Base-by-base conservation (phyloP, 78 protist species). In the Dictyostelium capitatum region DNA sequence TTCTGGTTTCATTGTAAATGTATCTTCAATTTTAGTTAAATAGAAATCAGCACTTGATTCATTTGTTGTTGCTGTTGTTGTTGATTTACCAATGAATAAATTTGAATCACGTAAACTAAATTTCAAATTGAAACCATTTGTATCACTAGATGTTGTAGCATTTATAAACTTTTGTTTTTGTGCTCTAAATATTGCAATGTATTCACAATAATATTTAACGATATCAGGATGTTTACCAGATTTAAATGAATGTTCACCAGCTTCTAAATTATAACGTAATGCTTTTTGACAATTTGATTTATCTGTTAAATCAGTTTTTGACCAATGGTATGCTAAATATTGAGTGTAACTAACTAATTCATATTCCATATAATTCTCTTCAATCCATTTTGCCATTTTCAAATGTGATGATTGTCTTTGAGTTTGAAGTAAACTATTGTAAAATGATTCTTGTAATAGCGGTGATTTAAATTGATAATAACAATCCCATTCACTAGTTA, bases 321-420 rank as follows among this genome's bases (percentile, higher is more conserved):
- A 83, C 81, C 82, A 83, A 57, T 83, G 91, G 28, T 83, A 32
- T 1, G 82, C 72, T 50, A 83, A 19, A 10, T 48, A 41, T 59
- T 70, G 81, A 57, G 73, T 43, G 43, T 83, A 83, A 0, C 12
- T 28, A 12, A 25, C 17, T 14, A 83, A 17, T 9, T 72, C 81
- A 25, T 54, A 48, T 6, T 46, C 41, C 20, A 37, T 73, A 47
- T 83, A 83, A 25, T 73, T 83, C 9, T 83, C 73, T 28, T 83
- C 91, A 6, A 83, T 73, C 91, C 91, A 83, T 41, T 73, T 59
- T 37, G 91, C 91, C 14, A 83, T 41, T 65, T 47, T 83, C 15
- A 65, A 79, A 57, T 83, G 91, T 15, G 57, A 46, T 17, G 81
- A 41, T 28, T 73, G 81, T 54, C 74, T 43, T 46, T 83, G 91